Base-by-base conservation (phyloP, 495 filamentous ascomycete genomes). In the Xylaria castorea region DNA sequence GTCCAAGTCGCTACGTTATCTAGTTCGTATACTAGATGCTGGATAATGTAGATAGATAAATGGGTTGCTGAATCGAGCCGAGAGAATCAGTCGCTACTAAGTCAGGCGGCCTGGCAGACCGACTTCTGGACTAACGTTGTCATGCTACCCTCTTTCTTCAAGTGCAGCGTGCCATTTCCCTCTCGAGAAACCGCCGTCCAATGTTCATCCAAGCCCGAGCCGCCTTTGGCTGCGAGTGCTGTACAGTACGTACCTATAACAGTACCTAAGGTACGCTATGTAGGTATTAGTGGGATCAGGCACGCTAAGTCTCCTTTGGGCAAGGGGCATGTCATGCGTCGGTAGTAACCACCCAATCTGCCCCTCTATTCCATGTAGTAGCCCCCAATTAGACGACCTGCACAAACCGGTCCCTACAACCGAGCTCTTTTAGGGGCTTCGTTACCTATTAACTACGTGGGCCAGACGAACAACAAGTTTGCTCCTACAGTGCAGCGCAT, bases 161-260 rank as follows among this genome's bases (percentile, higher is more conserved):
- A 38, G 65, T 67, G 27, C 65, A 67, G 48, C 44, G 16, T 48
- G 42, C 63, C 63, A 66, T 46, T 34, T 32, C 42, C 42, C 42
- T 48, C 65, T 38, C 20, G 18, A 67, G 48, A 38, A 67, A 18
- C 65, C 65, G n/a, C 44, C 44, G 48, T 67, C 50, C 66, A 68
- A 68, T 68, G 9, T 57, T 22, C 66, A 68, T 68, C 14, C 66
- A 42, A 68, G 66, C 66, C 66, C 66, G 50, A 68, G 50, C 50
- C 66, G 66, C 66, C 66, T 55, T 30, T 42, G 66, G 66, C 66
- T 57, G 30, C 46, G 20, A 14, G 22, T 20, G n/a, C 25, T 16
- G 27, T 27, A 7, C 53, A 32, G 53, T 30, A 32, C 53, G 53
- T 30, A 32, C 53, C 53, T 20, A 14, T 32, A 58, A 16, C 12